Evolutionary conservation across 345 rosid genomes (phyloP).

Genomic region (Cardiospermum halicacabum): DNA sequence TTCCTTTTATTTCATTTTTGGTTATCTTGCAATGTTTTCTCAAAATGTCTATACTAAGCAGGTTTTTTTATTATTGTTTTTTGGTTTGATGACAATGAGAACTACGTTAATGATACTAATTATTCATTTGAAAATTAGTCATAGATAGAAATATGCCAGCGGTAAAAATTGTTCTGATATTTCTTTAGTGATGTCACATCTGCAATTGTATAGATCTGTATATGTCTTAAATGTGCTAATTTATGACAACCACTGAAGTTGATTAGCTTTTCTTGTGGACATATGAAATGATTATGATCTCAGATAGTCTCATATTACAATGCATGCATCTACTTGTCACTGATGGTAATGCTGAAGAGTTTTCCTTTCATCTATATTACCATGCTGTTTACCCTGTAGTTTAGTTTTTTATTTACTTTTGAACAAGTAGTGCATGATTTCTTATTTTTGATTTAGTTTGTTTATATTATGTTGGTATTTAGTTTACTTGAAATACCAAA

Average conservation of each 20-base stretch:
- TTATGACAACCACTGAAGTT: neutral
- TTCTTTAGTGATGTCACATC: neutral
- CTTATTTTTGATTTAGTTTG: too few relatives aligned
- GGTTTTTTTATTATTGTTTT: neutral
- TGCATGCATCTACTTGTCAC: neutral
- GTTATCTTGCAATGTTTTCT: constrained; percentile 1
- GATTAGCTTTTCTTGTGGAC: neutral
- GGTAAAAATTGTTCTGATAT: constrained; percentile 1
- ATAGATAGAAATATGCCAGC: neutral
- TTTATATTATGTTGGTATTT: too few relatives aligned
- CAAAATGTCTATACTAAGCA: neutral
- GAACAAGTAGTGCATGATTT: neutral
- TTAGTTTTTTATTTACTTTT: neutral
- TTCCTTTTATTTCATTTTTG: neutral
- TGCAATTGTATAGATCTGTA: neutral
- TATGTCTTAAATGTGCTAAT: neutral
- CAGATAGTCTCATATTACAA: neutral
- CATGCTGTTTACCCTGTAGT: neutral
- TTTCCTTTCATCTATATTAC: neutral
- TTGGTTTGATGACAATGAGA: neutral
- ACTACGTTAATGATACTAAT: neutral
- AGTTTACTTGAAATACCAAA: too few relatives aligned
- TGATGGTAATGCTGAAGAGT: neutral
- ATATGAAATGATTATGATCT: neutral
- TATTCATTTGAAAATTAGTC: neutral